Base-by-base conservation (phyloP, 2,329 filamentous ascomycete genomes). In the Chlorencoelia australis region DNA sequence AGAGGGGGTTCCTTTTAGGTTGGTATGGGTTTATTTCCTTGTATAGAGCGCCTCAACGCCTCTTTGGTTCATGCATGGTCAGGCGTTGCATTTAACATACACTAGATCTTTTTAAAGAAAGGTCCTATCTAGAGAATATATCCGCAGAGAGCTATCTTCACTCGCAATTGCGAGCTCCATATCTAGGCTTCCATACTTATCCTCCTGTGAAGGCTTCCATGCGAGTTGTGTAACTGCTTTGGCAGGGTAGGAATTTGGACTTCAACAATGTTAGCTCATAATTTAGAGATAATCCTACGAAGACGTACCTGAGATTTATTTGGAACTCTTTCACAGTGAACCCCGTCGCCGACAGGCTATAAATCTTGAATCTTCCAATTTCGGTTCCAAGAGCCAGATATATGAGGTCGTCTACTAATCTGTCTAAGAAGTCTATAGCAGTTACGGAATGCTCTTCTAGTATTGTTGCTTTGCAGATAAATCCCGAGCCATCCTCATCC, bases 351-450 rank as follows among this genome's bases (percentile, higher is more conserved):
- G 24, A n/a, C 15, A 35, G 14, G 1, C 33, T n/a, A 30, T 54
- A 53, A 2, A 58, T 38, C 15, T 34, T 45, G 7, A 59, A 37
- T 5, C 27, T 42, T 4, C 55, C 55, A 3, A 60, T 58, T 48
- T 80, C 75, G 0, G 68, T 75, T 15, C 75, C 75, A 1, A 75
- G 60, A 0, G 74, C 74, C 2, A 80, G 59, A 15, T 71, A 55
- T 9, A 44, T 42, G 39, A 26, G 48, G 51, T 37, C 50, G 50
- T 11, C 39, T 9, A 56, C 47, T 9, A 6, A 38, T 14, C 24
- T 56, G 53, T 10, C 59, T 50, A 76, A 55, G 52, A 87, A 82
- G 48, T 82, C 79, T 17, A 89, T 65, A 0, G 83, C 77, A 1
- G 82, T 88, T 3, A 84, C 75, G 0, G 84, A 67, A 14, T 68